Evolutionary conservation across 2,329 filamentous ascomycete genomes (phyloP).

Genomic region (Fusarium staphyleae): DNA sequence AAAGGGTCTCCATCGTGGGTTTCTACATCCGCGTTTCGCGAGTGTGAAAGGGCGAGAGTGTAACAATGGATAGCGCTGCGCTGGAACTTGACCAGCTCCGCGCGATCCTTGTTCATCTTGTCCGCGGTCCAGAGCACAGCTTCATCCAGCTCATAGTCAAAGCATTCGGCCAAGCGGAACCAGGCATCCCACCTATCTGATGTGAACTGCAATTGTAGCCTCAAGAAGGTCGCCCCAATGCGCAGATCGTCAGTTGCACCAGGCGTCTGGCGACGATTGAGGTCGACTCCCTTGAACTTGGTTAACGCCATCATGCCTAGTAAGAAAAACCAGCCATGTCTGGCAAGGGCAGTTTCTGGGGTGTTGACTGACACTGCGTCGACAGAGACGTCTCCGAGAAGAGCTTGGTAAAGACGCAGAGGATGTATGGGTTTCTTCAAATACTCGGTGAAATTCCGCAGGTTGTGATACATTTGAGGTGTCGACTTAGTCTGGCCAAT

Average conservation of each 20-base stretch:
- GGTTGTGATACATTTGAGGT: constrained; percentile 84
- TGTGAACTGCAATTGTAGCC: constrained; percentile 83
- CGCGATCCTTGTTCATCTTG: constrained; percentile 85
- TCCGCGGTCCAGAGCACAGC: constrained; percentile 87
- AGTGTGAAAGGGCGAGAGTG: constrained; percentile 65
- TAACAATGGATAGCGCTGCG: constrained; percentile 85
- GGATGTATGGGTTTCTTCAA: constrained; percentile 87
- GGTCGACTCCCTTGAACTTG: constrained; percentile 76
- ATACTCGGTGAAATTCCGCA: constrained; percentile 80
- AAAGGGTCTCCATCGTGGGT: constrained; percentile 59
- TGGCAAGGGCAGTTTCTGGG: constrained; percentile 74
- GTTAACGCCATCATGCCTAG: constrained; percentile 87
- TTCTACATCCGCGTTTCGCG: constrained; percentile 53
- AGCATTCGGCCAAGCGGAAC: constrained; percentile 87
- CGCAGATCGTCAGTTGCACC: constrained; percentile 85
- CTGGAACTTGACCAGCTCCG: constrained; percentile 77
- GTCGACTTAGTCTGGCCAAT: constrained; percentile 81
- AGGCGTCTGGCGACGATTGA: constrained; percentile 76
- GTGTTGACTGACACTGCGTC: constrained; percentile 74
- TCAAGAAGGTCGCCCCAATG: constrained; percentile 79
- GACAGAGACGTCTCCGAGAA: constrained; percentile 78
- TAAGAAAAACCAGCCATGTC: constrained; percentile 90
- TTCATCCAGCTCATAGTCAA: constrained; percentile 88
- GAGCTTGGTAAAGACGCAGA: constrained; percentile 77
- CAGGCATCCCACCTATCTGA: constrained; percentile 87